These are phyloP conservation scores for Rosellinia necatrix DNA, from an alignment of 2,329 filamentous ascomycete genomes.

Conservation along the genomic window DNA sequence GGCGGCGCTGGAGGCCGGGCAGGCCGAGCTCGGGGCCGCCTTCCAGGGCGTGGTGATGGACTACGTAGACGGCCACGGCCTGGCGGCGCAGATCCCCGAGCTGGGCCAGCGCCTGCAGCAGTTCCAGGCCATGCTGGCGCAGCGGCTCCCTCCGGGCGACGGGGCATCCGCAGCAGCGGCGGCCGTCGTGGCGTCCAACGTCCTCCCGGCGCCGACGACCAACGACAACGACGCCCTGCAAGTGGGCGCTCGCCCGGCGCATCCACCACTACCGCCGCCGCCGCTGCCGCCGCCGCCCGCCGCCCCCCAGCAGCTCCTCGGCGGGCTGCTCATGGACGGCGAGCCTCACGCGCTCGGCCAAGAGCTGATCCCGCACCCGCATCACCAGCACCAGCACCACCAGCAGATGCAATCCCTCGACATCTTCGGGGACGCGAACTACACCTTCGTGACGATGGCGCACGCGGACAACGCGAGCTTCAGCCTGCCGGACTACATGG, in stretches of 20 bases:
- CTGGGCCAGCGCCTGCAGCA: slow-evolving; percentile 63
- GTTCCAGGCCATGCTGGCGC: slow-evolving; percentile 61
- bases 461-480: slow-evolving; percentile 60
- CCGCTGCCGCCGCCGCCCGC: not conserved
- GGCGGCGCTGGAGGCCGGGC: slow-evolving; percentile 67
- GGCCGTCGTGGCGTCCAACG: not conserved
- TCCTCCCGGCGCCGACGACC: not conserved
- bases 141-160: slow-evolving; percentile 46
- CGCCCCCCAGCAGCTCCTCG: slow-evolving; percentile 17
- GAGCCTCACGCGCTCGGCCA: slow-evolving; percentile 7
- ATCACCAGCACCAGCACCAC: too few species aligned
- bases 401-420: too few species aligned
- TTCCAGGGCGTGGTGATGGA: slow-evolving; percentile 69
- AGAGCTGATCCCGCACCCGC: too few species aligned
- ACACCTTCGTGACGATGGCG: slow-evolving; percentile 57
- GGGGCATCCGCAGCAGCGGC: slow-evolving; percentile 24
- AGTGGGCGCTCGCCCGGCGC: too few species aligned
- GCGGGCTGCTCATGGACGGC: slow-evolving; percentile 27
- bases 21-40: slow-evolving; percentile 74
- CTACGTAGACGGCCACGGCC: slow-evolving; percentile 59
- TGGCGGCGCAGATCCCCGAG: slow-evolving; percentile 60
- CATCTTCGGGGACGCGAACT: slow-evolving; percentile 37
- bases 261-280: slow-evolving; percentile 17
- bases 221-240: too few species aligned
- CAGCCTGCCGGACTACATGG: slow-evolving; percentile 38